phyloP scores from a whole-genome alignment of 2,329 filamentous ascomycete genomes.

The Periconia digitata region DNA sequence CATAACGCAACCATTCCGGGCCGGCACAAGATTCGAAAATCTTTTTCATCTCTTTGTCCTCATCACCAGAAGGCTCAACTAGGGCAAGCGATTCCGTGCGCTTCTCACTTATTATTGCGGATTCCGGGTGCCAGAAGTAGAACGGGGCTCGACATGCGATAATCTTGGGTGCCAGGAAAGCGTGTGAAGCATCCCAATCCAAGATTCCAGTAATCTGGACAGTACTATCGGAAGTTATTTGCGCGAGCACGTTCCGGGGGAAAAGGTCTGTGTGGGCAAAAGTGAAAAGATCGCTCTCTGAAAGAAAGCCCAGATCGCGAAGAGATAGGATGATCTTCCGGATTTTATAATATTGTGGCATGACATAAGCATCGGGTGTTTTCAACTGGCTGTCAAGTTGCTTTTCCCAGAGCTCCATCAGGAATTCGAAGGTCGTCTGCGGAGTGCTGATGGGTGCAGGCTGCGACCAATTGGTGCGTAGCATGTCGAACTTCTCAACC shows the following conservation, averaged over 20 bases:
- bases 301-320: constrained; percentile 9
- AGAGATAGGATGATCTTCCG: constrained; percentile 10
- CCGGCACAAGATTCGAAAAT: constrained; percentile 27
- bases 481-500: not conserved
- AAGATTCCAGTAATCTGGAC: constrained; percentile 22
- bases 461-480: not conserved
- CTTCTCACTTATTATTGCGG: constrained; percentile 6
- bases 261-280: constrained; percentile 16
- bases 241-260: constrained; percentile 22
- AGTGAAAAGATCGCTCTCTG: constrained; percentile 10
- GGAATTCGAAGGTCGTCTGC: constrained; percentile 3
- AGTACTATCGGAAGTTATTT: constrained; percentile 5
- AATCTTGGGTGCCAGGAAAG: constrained; percentile 23
- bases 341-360: constrained; percentile 7
- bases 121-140: constrained; percentile 18
- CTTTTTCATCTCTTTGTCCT: constrained; percentile 19
- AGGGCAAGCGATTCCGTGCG: constrained; percentile 18
- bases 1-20: constrained; percentile 19
- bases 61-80: constrained; percentile 1
- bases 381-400: not conserved
- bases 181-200: constrained; percentile 22
- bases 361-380: not conserved
- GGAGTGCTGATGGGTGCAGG: not conserved
- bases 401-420: constrained; percentile 4
- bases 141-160: constrained; percentile 14